These are phyloP conservation scores for Umbelopsis vinacea DNA, from an alignment of 192 early-diverging fungal genomes.

Conservation along the genomic window DNA sequence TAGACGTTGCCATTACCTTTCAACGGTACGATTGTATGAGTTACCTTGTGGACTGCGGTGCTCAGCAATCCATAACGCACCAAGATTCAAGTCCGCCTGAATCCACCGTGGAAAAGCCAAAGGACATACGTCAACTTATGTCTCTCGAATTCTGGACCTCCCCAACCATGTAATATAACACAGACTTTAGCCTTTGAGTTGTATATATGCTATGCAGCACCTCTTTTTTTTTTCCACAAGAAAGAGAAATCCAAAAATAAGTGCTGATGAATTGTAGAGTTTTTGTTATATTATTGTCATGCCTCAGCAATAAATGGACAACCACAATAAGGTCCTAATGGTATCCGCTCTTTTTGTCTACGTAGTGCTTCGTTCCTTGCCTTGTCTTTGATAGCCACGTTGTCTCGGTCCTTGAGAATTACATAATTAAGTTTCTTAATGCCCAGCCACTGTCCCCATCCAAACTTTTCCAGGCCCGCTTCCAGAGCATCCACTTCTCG, in stretches of 20 bases:
- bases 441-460: not conserved
- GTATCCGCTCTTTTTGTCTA: not conserved
- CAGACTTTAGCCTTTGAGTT: constrained; percentile 3
- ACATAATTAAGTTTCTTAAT: not conserved
- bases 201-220: not conserved
- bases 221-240: not conserved
- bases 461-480: not conserved
- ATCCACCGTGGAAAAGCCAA: not conserved
- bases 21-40: constrained; percentile 7
- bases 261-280: not conserved
- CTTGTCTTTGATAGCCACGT: constrained; percentile 7
- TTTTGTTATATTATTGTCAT: not conserved
- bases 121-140: constrained; percentile 1
- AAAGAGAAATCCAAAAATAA: not conserved
- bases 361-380: not conserved
- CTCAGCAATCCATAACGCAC: not conserved
- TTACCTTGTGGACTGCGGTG: not conserved
- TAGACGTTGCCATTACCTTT: constrained; percentile 9
- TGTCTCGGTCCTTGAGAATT: not conserved
- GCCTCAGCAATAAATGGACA: not conserved
- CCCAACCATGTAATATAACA: constrained; percentile 16
- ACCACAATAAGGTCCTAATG: constrained; percentile 21
- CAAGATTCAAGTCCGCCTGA: not conserved
- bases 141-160: constrained; percentile 15
- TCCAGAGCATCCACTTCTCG: constrained; percentile 5